A percentile compares a stretch with the other conserved stretches of the same genome.
Evolutionary conservation across 148 eudicot species (phyloP).

Genomic region (Oxyria digyna): DNA sequence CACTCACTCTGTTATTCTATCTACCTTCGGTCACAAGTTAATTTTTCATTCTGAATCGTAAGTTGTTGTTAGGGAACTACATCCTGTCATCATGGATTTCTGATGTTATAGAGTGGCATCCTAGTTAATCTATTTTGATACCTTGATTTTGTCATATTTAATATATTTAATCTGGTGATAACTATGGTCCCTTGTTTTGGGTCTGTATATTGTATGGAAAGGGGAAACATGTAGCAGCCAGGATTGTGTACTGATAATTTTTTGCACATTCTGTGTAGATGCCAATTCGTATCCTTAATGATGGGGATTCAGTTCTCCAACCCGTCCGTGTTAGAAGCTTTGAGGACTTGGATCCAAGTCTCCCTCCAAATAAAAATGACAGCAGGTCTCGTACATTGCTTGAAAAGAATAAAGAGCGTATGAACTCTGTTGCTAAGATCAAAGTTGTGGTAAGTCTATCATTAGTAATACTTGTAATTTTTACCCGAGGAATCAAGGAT

Average conservation of each 20-base stretch:
- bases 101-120: neutral
- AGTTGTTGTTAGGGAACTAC: neutral
- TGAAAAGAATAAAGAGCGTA: slow-evolving; percentile 16
- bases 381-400: neutral
- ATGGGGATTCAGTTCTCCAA: slow-evolving; percentile 24
- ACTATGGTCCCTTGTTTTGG: neutral
- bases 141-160: neutral
- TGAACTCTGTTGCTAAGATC: slow-evolving; percentile 59
- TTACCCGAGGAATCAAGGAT: neutral
- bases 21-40: neutral
- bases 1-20: neutral
- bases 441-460: slow-evolving; percentile 68
- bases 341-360: slow-evolving; percentile 31
- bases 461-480: neutral
- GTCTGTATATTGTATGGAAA: neutral
- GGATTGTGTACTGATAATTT: neutral
- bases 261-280: slow-evolving; percentile 19
- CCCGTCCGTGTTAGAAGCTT: slow-evolving; percentile 24
- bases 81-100: neutral
- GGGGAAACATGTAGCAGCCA: neutral
- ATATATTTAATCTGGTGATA: neutral
- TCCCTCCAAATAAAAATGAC: slow-evolving; percentile 29
- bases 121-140: neutral
- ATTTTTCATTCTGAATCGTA: neutral
- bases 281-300: slow-evolving; percentile 28